Evolutionary conservation across 371 early-diverging fungal species (phyloP), one percentile per base, ranked within the genome.

Genomic region (Nematocida ausubeli): DNA sequence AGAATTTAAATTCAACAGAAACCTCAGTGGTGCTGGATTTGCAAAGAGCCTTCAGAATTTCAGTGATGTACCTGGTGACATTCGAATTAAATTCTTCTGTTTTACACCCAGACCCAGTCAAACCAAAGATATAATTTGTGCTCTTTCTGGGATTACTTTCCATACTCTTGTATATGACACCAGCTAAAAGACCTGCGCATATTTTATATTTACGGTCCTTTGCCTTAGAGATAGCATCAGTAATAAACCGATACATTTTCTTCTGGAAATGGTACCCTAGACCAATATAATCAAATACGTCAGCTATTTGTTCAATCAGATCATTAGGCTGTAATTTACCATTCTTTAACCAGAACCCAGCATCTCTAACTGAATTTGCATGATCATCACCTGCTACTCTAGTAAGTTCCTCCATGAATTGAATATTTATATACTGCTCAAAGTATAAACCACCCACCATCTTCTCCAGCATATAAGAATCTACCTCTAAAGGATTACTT

Each of bases 371-470:
- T 44, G 19, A 44, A 9, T 44, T 19, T 44, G 19, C 47, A 14
- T 44, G 14, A 44, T 19, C 19, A 44, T 44, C 3, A 19, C 47
- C 54, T 24, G 24, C 1, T 1, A 39, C 0, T 35, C 24, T 24
- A 12, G 28, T 12, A 34, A 60, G 12, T 19, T 39, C 24, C 28
- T 60, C 35, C 12, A 6, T 39, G 4, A 60, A n/a, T 9, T 16
- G 35, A 6, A 60, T 7, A 34, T 72, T 62, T 16, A 75, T 57
- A 26, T 66, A 75, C 66, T 75, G 12, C 35, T 75, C 66, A 56
- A 75, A 54, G 37, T 75, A 75, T 49, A 75, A 1, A 9, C 78
- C 78, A 16, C 78, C 78, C 6, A 75, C 68, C 65, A 75, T 64
- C 26, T 75, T 65, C 37, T 75, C 78, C 22, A 52, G 7, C 16